A percentile compares a stretch with the other conserved stretches of the same genome.
These are phyloP conservation scores for Thalia dealbata DNA, from an alignment of 176 grass and related monocot species.

Conservation along the genomic window DNA sequence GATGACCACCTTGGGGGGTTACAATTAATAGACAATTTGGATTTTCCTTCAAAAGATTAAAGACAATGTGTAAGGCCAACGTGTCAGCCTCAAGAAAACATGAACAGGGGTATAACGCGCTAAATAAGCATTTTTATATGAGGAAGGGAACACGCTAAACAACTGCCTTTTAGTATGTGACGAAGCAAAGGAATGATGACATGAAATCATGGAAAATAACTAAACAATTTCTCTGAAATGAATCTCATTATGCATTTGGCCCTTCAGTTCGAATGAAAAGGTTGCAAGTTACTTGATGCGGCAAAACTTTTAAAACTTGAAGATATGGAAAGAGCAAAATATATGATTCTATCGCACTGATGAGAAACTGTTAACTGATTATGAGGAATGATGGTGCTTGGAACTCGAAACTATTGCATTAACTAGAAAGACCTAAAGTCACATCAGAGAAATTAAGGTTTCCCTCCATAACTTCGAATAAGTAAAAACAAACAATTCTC, in stretches of 20 bases:
- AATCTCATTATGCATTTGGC: background rate
- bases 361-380: background rate
- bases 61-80: conserved; percentile 1
- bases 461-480: background rate
- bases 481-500: conserved; percentile 9
- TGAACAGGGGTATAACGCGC: background rate
- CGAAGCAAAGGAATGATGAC: background rate
- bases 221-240: background rate
- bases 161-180: too few relatives aligned
- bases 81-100: background rate
- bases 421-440: too few relatives aligned
- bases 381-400: background rate
- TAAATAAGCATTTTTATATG: background rate
- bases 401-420: background rate
- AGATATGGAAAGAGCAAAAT: background rate
- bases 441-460: background rate
- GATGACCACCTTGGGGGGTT: conserved; percentile 88
- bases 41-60: conserved; percentile 57
- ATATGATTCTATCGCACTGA: background rate
- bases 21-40: conserved; percentile 76
- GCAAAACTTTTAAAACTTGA: background rate
- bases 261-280: background rate
- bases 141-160: too few relatives aligned
- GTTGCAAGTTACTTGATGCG: background rate
- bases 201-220: background rate